These are phyloP conservation scores for Bruguiera gymnorhiza DNA, from an alignment of 345 rosid genomes.

Conservation along the genomic window DNA sequence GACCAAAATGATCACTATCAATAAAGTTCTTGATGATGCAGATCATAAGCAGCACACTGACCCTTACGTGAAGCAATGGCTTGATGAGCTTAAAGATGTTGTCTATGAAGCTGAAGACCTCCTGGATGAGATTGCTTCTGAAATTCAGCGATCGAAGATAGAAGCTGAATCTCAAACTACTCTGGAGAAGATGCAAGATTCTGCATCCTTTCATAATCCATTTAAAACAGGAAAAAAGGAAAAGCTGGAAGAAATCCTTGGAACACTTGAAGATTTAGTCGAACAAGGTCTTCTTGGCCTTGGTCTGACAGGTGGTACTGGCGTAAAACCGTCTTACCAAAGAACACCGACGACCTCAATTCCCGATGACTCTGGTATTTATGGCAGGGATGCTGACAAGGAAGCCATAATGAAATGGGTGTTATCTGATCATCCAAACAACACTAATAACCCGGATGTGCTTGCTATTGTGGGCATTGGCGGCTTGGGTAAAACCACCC, in stretches of 20 bases:
- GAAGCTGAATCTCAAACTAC: not conserved
- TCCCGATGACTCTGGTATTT: slow-evolving; percentile 1
- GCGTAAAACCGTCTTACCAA: not conserved
- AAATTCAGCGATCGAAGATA: not conserved
- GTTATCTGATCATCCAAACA: not conserved
- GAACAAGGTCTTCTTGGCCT: slow-evolving; percentile 1
- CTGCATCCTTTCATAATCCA: not conserved
- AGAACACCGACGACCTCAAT: slow-evolving; percentile 1
- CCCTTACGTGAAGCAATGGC: too few species aligned
- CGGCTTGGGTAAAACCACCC: slow-evolving; percentile 14
- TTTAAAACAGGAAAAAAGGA: not conserved
- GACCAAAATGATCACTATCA: too few species aligned
- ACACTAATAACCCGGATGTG: not conserved
- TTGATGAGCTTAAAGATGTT: too few species aligned
- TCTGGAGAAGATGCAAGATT: slow-evolving; percentile 6
- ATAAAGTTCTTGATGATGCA: too few species aligned
- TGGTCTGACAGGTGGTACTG: not conserved
- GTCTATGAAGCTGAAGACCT: too few species aligned
- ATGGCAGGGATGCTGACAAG: slow-evolving; percentile 12
- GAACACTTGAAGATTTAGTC: slow-evolving; percentile 11
- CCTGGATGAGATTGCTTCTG: not conserved
- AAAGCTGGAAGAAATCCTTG: not conserved
- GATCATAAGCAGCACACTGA: too few species aligned
- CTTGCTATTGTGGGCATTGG: slow-evolving; percentile 12
- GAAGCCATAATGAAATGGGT: not conserved